phyloP scores from a whole-genome alignment of 2,329 filamentous ascomycete genomes.

The Aspergillus tubingensis region DNA sequence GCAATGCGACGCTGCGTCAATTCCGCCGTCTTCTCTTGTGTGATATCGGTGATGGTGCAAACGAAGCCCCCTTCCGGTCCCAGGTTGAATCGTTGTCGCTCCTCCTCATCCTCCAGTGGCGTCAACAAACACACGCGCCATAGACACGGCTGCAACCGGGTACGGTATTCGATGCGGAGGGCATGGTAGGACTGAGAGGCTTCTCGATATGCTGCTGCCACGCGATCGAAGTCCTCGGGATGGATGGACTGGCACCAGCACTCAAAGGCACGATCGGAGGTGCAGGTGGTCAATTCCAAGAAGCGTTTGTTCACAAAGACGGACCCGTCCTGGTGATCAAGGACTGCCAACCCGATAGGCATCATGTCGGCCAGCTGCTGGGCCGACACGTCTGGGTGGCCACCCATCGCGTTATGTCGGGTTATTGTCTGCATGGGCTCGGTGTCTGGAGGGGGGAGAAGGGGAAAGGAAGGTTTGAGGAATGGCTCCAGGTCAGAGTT shows the following conservation, averaged over 20 bases:
- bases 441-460: not conserved
- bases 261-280: conserved; percentile 10
- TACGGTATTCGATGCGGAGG: conserved; percentile 30
- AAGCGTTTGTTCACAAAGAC: conserved; percentile 27
- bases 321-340: conserved; percentile 21
- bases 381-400: conserved; percentile 15
- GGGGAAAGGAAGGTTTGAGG: not conserved
- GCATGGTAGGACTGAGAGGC: not conserved
- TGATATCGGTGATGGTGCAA: conserved; percentile 74
- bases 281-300: conserved; percentile 17
- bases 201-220: conserved; percentile 15
- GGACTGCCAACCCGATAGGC: conserved; percentile 26
- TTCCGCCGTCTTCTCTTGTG: conserved; percentile 81
- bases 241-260: conserved; percentile 24
- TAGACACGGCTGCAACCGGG: conserved; percentile 8
- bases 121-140: conserved; percentile 26
- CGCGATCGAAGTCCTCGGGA: conserved; percentile 20
- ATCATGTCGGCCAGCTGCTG: conserved; percentile 31
- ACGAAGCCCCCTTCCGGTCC: conserved; percentile 17
- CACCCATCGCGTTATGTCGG: not conserved
- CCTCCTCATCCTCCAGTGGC: conserved; percentile 11
- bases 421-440: not conserved
- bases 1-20: conserved; percentile 75
- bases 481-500: too few species aligned
- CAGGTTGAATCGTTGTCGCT: conserved; percentile 16